Conservation (phyloP, 495 filamentous ascomycete genomes). For the Aspergillus sclerotioniger region DNA sequence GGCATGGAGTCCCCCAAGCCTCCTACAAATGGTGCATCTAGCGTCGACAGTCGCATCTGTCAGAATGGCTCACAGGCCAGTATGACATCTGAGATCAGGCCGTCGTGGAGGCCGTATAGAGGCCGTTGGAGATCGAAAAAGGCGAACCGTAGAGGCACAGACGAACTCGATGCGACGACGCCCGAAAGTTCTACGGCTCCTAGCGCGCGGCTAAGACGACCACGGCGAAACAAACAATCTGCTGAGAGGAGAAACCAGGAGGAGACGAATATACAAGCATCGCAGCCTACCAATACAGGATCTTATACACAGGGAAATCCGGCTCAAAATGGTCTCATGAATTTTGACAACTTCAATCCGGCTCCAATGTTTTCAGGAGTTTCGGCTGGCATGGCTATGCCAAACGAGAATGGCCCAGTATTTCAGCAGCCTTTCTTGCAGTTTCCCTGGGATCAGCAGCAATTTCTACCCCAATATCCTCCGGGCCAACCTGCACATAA, state of each 20-base stretch:
- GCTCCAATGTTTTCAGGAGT: no score
- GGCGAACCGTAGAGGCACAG: not conserved
- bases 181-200: not conserved
- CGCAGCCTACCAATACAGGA: no score
- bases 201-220: no score
- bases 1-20: constrained; percentile 1
- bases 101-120: constrained; percentile 20
- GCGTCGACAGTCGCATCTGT: constrained; percentile 2
- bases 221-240: no score
- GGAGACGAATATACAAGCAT: no score
- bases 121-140: constrained; percentile 20
- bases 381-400: no score
- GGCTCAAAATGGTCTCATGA: no score
- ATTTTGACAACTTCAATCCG: no score
- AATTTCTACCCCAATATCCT: constrained; percentile 4
- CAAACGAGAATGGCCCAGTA: no score
- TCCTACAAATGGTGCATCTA: not conserved
- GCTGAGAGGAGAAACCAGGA: no score
- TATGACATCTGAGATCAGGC: not conserved
- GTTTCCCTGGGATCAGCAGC: not conserved
- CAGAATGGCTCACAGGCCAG: not conserved
- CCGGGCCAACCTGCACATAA: constrained; percentile 12
- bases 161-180: not conserved
- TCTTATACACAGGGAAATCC: no score
- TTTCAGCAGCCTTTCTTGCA: not conserved